Percentiles rank a stretch among this genome's conserved stretches.
Evolutionary conservation across 345 rosid species (phyloP).

Genomic region (Aethionema arabicum): DNA sequence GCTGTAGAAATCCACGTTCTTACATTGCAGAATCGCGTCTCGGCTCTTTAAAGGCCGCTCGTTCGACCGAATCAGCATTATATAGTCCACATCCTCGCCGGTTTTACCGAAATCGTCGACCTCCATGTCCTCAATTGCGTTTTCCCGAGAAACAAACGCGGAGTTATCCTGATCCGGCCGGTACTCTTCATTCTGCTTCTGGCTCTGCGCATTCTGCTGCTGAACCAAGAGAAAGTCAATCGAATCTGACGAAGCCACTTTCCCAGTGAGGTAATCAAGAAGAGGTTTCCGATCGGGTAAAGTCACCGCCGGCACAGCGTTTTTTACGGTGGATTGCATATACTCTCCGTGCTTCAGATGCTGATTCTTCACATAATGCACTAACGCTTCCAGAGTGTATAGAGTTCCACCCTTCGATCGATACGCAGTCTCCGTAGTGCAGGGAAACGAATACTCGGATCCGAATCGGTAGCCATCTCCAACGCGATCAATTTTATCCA

Average conservation of each 20-base stretch:
- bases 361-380: constrained; percentile 63
- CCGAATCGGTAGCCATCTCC: constrained; percentile 64
- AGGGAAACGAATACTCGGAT: constrained; percentile 60
- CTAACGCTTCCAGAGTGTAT: constrained; percentile 76
- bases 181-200: constrained; percentile 41
- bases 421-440: constrained; percentile 68
- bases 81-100: constrained; percentile 35
- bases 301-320: constrained; percentile 65
- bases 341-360: constrained; percentile 74
- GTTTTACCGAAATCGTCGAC: constrained; percentile 34
- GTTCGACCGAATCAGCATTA: constrained; percentile 47
- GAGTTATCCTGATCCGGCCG: constrained; percentile 44
- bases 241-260: constrained; percentile 60
- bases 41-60: constrained; percentile 86
- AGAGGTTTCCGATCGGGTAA: constrained; percentile 84
- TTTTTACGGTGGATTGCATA: constrained; percentile 60
- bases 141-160: constrained; percentile 27
- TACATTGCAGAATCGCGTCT: constrained; percentile 65
- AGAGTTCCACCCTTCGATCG: constrained; percentile 80
- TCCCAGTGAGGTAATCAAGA: constrained; percentile 79
- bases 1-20: constrained; percentile 70
- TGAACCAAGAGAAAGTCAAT: constrained; percentile 64
- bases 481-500: constrained; percentile 54
- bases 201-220: constrained; percentile 37
- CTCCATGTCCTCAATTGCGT: constrained; percentile 21